A percentile compares a stretch with the other conserved stretches of the same genome.
These are phyloP conservation scores for Penicillium sp. DNA, from an alignment of 2,329 filamentous ascomycete species.

Conservation along the genomic window DNA sequence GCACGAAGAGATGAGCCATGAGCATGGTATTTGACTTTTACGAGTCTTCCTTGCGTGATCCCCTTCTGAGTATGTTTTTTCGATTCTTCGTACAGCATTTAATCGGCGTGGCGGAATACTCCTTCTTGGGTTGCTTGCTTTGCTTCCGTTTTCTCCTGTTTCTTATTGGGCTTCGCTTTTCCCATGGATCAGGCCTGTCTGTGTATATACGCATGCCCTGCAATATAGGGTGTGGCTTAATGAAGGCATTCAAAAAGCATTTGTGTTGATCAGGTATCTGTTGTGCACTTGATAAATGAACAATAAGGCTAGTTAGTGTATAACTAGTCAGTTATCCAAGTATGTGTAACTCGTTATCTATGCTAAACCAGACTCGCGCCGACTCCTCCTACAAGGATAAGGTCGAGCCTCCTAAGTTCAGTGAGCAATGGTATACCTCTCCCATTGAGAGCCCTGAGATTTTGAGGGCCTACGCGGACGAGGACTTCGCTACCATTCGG, in stretches of 20 bases:
- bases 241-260: not conserved
- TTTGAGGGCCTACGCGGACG: too few relatives aligned
- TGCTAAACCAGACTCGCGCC: too few relatives aligned
- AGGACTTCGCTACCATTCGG: too few relatives aligned
- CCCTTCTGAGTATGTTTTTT: conserved; percentile 1
- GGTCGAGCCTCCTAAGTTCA: too few relatives aligned
- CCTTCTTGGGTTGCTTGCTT: conserved; percentile 11
- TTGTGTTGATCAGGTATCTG: not conserved
- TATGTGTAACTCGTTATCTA: too few relatives aligned
- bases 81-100: conserved; percentile 22
- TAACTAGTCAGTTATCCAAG: too few relatives aligned
- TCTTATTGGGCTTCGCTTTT: not conserved
- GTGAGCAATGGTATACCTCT: too few relatives aligned
- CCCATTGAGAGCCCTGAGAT: too few relatives aligned
- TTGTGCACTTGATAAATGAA: not conserved
- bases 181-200: conserved; percentile 4
- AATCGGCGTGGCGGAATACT: conserved; percentile 18
- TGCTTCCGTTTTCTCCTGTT: conserved; percentile 5
- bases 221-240: not conserved
- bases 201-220: conserved; percentile 11
- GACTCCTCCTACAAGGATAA: too few relatives aligned
- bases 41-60: conserved; percentile 15
- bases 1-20: conserved; percentile 26
- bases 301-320: not conserved
- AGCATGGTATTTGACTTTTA: conserved; percentile 17